Base-by-base conservation (phyloP, 805 yeast genomes). In the Ogataea haglerorum region DNA sequence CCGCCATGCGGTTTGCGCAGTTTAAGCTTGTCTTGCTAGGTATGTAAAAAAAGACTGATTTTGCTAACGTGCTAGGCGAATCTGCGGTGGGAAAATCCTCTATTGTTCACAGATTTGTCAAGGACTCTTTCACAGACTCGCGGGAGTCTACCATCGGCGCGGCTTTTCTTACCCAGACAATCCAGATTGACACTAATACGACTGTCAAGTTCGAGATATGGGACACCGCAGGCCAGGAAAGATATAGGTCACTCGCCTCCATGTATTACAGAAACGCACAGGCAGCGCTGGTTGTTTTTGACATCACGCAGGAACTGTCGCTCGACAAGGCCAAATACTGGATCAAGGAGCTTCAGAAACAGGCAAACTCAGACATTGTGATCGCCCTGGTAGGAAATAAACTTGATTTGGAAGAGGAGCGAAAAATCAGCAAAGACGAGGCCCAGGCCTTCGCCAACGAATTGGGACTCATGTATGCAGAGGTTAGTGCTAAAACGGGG, bases 171-270 rank as follows among this genome's bases (percentile, higher is more conserved):
- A 82, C 91, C 1, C 89, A 82, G 56, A 69, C 80, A 3, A 75
- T 83, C 33, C 72, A 75, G 14, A 56, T 78, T n/a, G 76, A 75
- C 39, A 76, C 68, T 25, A 51, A 57, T 23, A 73, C 76, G 12
- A 76, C 79, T 1, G 74, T 84, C 30, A 82, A 83, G 58, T 76
- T 82, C 50, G 93, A 85, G 56, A 82, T 85, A 38, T 85, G 93
- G 95, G 95, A 85, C 57, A 84, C 91, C 2, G 90, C 91, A 0
- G 93, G 95, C 6, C 93, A 85, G 59, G 93, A 85, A 54, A 65
- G 95, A 41, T 85, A 84, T 54, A 73, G 83, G 47, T 78, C 87
- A 0, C 65, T 85, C 49, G 86, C 91, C 4, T 89, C 91, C 22
- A 85, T 85, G 89, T 85, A 85, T 63, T 85, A 85, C 60, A 62